Percentiles rank a stretch among this genome's conserved stretches.
Conservation (phyloP, 768 basidiomycete genomes). For the Calocybe cyanea region DNA sequence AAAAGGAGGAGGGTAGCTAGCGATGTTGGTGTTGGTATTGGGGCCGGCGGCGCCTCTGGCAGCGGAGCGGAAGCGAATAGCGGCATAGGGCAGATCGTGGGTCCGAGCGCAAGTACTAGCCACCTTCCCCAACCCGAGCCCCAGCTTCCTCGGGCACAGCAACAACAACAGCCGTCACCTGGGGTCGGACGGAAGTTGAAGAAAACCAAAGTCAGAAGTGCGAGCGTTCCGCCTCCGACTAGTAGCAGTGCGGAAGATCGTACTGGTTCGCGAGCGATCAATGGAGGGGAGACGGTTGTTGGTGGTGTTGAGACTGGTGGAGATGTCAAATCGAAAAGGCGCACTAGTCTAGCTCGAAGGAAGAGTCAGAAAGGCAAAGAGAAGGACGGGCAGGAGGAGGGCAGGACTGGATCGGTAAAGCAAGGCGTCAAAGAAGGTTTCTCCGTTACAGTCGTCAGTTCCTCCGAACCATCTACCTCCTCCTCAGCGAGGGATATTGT, state of each 20-base stretch:
- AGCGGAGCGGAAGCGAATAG: not conserved
- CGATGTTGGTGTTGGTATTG: conserved; percentile 19
- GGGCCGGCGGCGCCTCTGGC: no score
- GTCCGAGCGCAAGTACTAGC: not conserved
- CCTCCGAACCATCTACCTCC: no score
- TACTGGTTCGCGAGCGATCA: not conserved
- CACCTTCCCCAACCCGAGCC: no score
- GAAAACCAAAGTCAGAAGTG: conserved; percentile 11
- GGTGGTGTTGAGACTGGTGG: not conserved
- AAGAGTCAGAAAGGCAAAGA: not conserved
- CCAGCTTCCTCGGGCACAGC: no score
- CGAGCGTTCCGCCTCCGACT: conserved; percentile 15
- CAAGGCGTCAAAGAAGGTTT: not conserved
- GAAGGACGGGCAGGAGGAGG: not conserved
- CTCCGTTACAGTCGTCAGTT: not conserved
- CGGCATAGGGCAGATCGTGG: not conserved
- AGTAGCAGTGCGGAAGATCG: not conserved
- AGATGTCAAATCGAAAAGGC: not conserved
- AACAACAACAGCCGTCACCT: not conserved
- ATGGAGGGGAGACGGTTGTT: conserved; percentile 3
- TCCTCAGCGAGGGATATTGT: no score
- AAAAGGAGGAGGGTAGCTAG: conserved; percentile 18
- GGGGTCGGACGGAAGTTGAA: conserved; percentile 4
- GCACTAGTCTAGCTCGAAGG: not conserved
- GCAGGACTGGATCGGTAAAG: no score